Base-by-base conservation (phyloP, 176 grass and related monocot genomes). In the Triticum aestivum region DNA sequence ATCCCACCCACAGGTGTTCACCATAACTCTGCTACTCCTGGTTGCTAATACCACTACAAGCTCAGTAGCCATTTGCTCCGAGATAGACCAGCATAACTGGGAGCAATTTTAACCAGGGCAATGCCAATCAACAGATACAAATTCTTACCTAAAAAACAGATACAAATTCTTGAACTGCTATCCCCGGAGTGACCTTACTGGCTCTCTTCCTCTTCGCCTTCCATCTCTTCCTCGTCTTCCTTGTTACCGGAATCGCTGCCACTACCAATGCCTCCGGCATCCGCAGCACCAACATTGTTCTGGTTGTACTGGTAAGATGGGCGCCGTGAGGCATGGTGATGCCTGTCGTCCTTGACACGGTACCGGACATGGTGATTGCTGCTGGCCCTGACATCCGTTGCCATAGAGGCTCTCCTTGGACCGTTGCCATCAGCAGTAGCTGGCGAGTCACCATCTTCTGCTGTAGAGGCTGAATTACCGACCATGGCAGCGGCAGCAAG, bases 331-430 rank as follows among this genome's bases (percentile, higher is more conserved):
- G 89, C 1, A 2, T 77, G 84, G 30, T 9, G 75, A 33, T 68
- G 51, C 51, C 51, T 54, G 51, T 54, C 51, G 15, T 54, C 61
- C 69, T 80, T 85, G 82, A 85, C 67, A 44, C 82, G 89, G 77
- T 91, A 91, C 26, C 76, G 86, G 11, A 87, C 86, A 5, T 73
- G 86, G 84, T 90, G 88, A 18, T 87, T 89, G 88, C 88, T 89
- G 80, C 84, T 91, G 18, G 83, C 77, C 1, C 80, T 73, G 4
- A 78, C 90, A 73, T 91, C 89, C 15, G 73, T 21, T 33, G 58
- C 39, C 15, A 61, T 37, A 44, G 80, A 52, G 0, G 69, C 80
- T 77, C 90, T 92, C 74, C 90, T 86, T 0, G 80, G 18, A 52
- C 89, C 76, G 3, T 77, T 91, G 65, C 84, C 82, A 5, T 83